These are phyloP conservation scores for Perilla frutescens DNA, from an alignment of 257 asterid species.

Conservation along the genomic window DNA sequence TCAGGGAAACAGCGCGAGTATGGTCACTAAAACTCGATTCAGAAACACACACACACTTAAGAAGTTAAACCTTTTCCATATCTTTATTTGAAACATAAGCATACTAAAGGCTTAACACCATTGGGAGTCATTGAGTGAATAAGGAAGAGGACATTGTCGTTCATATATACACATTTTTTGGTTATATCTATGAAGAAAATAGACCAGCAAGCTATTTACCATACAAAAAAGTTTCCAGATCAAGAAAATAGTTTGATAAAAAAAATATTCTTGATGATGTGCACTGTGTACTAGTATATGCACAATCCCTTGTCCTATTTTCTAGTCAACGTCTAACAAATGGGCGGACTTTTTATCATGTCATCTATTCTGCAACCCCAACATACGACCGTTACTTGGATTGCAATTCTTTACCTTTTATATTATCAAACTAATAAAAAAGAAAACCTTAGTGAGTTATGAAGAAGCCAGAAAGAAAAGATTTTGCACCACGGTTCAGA, in stretches of 20 bases:
- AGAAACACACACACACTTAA: no score
- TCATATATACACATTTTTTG: not conserved
- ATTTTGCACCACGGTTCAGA: not conserved
- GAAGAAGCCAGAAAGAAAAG: not conserved
- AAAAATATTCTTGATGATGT: not conserved
- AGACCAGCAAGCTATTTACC: not conserved
- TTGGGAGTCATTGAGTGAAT: no score
- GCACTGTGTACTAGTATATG: not conserved
- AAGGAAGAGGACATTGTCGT: no score
- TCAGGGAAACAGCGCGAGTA: no score
- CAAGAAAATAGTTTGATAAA: not conserved
- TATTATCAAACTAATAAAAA: constrained; percentile 2
- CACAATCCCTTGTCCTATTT: not conserved
- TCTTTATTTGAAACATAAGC: no score
- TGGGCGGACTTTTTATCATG: not conserved
- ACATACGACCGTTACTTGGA: not conserved
- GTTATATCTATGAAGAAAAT: not conserved
- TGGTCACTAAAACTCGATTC: no score
- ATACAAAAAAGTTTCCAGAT: not conserved
- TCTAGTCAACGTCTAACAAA: not conserved
- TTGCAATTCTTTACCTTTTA: not conserved
- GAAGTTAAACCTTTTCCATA: no score
- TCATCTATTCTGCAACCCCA: not conserved
- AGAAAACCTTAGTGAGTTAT: not conserved
- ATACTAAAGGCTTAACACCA: no score